A percentile compares a stretch with the other conserved stretches of the same genome.
Conservation (phyloP, 768 basidiomycete genomes). For the Russula virescens region DNA sequence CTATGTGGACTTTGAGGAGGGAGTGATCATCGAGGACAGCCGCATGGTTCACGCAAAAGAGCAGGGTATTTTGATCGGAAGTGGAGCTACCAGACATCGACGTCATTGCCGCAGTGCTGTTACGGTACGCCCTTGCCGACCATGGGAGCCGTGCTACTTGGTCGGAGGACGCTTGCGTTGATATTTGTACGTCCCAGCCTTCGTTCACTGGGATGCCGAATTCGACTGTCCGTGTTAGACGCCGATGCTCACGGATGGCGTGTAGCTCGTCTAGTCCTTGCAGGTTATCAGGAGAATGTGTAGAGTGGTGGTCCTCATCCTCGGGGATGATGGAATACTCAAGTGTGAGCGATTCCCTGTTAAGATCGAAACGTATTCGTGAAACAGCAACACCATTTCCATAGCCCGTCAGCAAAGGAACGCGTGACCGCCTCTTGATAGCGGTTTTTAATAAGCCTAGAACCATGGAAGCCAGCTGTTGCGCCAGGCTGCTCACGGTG, state of each 20-base stretch:
- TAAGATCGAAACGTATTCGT: constrained; percentile 70
- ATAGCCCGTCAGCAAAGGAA: constrained; percentile 71
- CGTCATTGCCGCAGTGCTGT: constrained; percentile 31
- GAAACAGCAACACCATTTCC: constrained; percentile 80
- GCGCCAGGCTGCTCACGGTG: constrained; percentile 54
- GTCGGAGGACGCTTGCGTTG: constrained; percentile 66
- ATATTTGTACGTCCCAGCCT: constrained; percentile 84
- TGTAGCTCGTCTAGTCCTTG: constrained; percentile 61
- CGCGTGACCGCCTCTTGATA: constrained; percentile 61
- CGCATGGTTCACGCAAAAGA: constrained; percentile 68
- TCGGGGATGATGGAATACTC: constrained; percentile 82
- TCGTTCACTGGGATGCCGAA: constrained; percentile 68
- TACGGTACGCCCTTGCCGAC: constrained; percentile 55
- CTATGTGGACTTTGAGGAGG: constrained; percentile 72
- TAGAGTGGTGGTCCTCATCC: constrained; percentile 46
- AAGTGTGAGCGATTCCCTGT: constrained; percentile 74
- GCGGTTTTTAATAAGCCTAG: constrained; percentile 80
- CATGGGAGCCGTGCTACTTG: constrained; percentile 70
- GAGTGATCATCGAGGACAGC: constrained; percentile 66
- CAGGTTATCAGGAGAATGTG: constrained; percentile 29
- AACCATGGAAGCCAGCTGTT: constrained; percentile 83
- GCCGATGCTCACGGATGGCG: constrained; percentile 55
- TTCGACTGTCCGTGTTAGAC: constrained; percentile 73
- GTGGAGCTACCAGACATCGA: constrained; percentile 30
- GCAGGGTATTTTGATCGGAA: constrained; percentile 44